A percentile compares a stretch with the other conserved stretches of the same genome.
phyloP scores from a whole-genome alignment of 2,329 filamentous ascomycete genomes.

The Fusarium lateritium region DNA sequence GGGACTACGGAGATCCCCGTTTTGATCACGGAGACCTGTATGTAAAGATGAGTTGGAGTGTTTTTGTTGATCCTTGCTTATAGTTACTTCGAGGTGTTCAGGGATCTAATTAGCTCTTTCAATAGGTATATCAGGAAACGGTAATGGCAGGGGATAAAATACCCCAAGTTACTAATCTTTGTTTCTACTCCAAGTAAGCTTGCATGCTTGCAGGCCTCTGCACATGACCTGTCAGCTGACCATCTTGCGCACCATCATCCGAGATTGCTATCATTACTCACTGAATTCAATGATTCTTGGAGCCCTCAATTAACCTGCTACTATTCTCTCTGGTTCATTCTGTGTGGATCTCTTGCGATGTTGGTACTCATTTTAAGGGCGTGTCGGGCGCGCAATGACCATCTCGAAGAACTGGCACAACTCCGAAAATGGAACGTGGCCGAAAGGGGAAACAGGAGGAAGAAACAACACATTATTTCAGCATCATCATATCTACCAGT shows the following conservation, averaged over 20 bases:
- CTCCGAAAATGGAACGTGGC: not conserved
- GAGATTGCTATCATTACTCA: not conserved
- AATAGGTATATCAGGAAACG: too few species aligned
- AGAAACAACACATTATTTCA: not conserved
- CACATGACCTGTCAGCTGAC: conserved; percentile 6
- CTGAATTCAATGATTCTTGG: not conserved
- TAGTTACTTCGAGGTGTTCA: too few species aligned
- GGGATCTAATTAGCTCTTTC: too few species aligned
- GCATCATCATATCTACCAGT: not conserved
- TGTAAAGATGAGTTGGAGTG: too few species aligned
- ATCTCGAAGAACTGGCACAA: not conserved
- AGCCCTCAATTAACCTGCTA: not conserved
- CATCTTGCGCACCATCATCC: not conserved
- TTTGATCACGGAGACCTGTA: too few species aligned
- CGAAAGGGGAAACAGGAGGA: not conserved
- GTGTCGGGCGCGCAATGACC: not conserved
- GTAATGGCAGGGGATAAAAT: too few species aligned
- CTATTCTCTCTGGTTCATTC: not conserved
- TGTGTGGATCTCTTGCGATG: too few species aligned
- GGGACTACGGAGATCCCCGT: not conserved
- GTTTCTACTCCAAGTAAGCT: too few species aligned
- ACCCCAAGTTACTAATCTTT: too few species aligned
- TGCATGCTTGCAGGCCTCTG: too few species aligned
- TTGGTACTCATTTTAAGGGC: too few species aligned
- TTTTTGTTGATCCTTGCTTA: too few species aligned